A percentile compares a stretch with the other conserved stretches of the same genome.
phyloP scores from a whole-genome alignment of 1,284 basidiomycete species.

The Ceratobasidium sp. region DNA sequence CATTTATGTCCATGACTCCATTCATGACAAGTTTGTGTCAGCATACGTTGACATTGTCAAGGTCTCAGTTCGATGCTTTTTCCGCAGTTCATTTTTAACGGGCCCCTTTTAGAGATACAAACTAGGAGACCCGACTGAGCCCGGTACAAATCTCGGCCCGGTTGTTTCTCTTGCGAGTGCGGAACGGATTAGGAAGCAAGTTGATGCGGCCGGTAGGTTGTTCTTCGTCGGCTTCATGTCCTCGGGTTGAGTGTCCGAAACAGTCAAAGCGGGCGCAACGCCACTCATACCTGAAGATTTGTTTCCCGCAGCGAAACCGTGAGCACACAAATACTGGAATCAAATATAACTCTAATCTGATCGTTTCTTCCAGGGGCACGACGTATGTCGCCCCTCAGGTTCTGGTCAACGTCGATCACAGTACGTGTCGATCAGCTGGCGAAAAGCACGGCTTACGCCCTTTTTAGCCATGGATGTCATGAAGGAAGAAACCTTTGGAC shows the following conservation, averaged over 20 bases:
- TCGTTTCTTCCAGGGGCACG: slow-evolving; percentile 62
- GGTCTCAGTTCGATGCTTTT: slow-evolving; percentile 54
- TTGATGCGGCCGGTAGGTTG: slow-evolving; percentile 75
- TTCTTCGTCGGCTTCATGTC: neutral
- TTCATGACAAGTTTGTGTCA: slow-evolving; percentile 84
- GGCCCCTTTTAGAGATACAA: slow-evolving; percentile 65
- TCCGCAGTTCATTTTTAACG: neutral
- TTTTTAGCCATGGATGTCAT: slow-evolving; percentile 85
- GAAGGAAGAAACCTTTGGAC: slow-evolving; percentile 92
- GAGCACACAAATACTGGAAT: slow-evolving; percentile 52
- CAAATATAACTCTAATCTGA: neutral
- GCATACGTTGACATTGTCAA: slow-evolving; percentile 77
- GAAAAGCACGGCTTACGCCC: slow-evolving; percentile 39
- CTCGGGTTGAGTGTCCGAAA: neutral
- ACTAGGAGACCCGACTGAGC: slow-evolving; percentile 82
- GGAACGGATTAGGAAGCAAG: slow-evolving; percentile 81
- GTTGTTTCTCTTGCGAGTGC: slow-evolving; percentile 89
- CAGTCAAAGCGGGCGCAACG: slow-evolving; percentile 79
- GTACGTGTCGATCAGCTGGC: slow-evolving; percentile 57
- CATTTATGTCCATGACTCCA: slow-evolving; percentile 87
- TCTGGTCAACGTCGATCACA: slow-evolving; percentile 84
- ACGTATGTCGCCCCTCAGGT: slow-evolving; percentile 90
- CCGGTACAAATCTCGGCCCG: slow-evolving; percentile 82
- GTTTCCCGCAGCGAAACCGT: slow-evolving; percentile 68
- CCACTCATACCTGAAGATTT: slow-evolving; percentile 72